Evolutionary conservation across 108 stramenopile genomes (phyloP), one percentile per base, ranked within the genome.

Genomic region (Nitzschia palea): DNA sequence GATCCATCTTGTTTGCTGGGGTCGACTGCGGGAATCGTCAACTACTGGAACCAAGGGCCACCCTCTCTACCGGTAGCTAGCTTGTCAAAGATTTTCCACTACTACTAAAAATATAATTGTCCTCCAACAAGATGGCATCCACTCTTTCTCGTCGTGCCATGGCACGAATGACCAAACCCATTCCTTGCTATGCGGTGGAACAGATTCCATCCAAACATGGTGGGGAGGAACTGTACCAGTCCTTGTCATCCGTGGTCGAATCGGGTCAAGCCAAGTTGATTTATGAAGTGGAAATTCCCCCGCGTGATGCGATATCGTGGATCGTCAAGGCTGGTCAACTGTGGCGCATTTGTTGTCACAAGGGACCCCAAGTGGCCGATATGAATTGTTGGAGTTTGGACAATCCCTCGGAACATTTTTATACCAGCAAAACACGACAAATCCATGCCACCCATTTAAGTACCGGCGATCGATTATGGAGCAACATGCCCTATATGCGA

Each of bases 351-450:
- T 47, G 74, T 4, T 84, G 83, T 59, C 63, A 62, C 18, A 55
- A 78, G 22, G 83, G 83, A 0, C 83, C 83, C 15, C 83, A 84
- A 56, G 83, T 84, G 3, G 83, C 83, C 69, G 80, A 84, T 50
- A 78, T 84, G 80, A 84, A 84, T 52, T 78, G 80, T 58, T 84
- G 83, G 83, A 47, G 44, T 10, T 12, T 55, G 4, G 32, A 35
- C 36, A 62, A 78, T 61, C 73, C 77, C 0, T 15, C 23, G 29
- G 83, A 84, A 59, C 73, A 65, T 22, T 84, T 84, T 74, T 84
- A 81, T 50, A 63, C 76, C 33, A 67, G 65, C 69, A 84, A 84
- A 53, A 84, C 83, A 34, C 73, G 83, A 18, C 83, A 84, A 57
- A 74, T 84, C 17, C 83, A 84, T 36, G 77, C 83, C 27, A 81